Evolutionary conservation across 345 rosid species (phyloP), one percentile per base, ranked within the genome.

Genomic region (Murraya koenigii): DNA sequence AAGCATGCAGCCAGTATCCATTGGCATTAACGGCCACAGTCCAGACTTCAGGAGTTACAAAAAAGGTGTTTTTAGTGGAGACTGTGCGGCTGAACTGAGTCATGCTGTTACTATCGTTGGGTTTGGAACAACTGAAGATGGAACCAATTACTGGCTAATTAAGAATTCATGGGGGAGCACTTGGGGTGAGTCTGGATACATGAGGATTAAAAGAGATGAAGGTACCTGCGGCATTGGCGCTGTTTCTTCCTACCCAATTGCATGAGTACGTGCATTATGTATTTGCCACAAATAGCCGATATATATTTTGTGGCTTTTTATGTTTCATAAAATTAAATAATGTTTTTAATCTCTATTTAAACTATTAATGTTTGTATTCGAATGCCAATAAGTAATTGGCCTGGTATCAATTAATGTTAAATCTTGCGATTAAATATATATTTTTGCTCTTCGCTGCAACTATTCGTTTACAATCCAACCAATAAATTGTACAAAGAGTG

Each of bases 111-210:
- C 84, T 0, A 74, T 85, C 26, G 84, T 88, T 52, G 89, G 89
- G 17, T 88, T 87, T 33, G 89, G 93, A 25, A 80, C n/a, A 11
- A 75, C 64, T 58, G 72, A 41, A 36, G 88, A 83, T 8, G 79
- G 84, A 15, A 72, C 17, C 11, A 71, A 89, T 47, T 89, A 85
- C 67, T 91, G 93, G 91, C 17, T 89, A 49, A 60, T 87, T 36
- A 87, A 82, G 71, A 90, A 90, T 39, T 89, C 94, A 5, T 90
- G 89, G 91, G 91, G 88, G 0, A 3, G 10, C 55, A 72, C 20
- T 5, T 90, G 89, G 90, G 94, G 89, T 25, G 91, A 89, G 68
- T 10, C 63, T 26, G 93, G 91, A 30, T 88, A 83, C 67, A 83
- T 88, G 81, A 88, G 84, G 75, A 81, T 91, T 64, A 68, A 54